Conservation (phyloP, 331 rosid species). For the Quercus phellos region DNA sequence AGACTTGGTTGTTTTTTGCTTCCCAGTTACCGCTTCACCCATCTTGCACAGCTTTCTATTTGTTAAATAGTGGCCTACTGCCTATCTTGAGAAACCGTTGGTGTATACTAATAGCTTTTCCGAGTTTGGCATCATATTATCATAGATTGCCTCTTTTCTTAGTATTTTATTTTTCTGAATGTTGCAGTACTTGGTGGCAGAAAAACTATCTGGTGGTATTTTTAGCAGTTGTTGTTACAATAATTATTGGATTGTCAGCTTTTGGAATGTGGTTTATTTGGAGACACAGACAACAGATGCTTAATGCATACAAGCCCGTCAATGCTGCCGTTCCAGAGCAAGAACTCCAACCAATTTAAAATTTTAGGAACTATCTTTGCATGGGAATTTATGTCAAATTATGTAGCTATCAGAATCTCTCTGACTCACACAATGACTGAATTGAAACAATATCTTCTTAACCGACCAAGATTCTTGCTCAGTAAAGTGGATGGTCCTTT, state of each 20-base stretch:
- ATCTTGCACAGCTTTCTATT: neutral
- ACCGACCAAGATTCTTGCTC: slow-evolving; percentile 31
- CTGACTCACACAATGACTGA: slow-evolving; percentile 12
- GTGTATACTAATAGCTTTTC: neutral
- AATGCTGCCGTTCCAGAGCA: slow-evolving; percentile 59
- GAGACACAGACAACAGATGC: slow-evolving; percentile 46
- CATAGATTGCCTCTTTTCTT: neutral
- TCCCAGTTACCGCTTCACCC: neutral
- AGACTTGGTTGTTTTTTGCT: no score
- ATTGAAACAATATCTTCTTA: slow-evolving; percentile 19
- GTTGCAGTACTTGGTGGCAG: slow-evolving; percentile 73
- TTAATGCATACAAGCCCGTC: slow-evolving; percentile 68
- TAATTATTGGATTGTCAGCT: slow-evolving; percentile 43
- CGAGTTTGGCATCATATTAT: slow-evolving; percentile 4
- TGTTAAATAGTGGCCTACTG: neutral
- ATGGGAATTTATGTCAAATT: slow-evolving; percentile 11
- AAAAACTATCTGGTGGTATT: slow-evolving; percentile 31
- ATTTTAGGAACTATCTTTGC: slow-evolving; percentile 15
- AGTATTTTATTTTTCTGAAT: slow-evolving; percentile 10
- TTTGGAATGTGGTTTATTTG: slow-evolving; percentile 58
- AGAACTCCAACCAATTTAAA: slow-evolving; percentile 87
- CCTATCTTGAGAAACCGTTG: neutral
- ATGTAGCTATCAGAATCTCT: slow-evolving; percentile 19
- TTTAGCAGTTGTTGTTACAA: slow-evolving; percentile 37
- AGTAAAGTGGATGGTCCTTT: slow-evolving; percentile 22